Evolutionary conservation across 805 yeast species (phyloP), one percentile per base, ranked within the genome.

Genomic region (Wickerhamomyces chambardii): DNA sequence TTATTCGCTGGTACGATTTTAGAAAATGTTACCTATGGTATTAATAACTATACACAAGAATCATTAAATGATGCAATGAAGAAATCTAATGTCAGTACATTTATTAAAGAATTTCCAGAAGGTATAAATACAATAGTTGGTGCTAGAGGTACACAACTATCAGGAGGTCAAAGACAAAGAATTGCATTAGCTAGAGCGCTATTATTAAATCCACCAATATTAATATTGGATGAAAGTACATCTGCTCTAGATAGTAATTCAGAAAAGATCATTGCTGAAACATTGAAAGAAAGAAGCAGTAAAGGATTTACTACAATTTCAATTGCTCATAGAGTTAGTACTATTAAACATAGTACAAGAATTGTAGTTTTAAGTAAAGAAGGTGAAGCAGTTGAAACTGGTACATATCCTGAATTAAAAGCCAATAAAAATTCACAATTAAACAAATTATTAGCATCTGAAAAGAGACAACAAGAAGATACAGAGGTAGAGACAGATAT

Each of bases 81-180:
- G 27, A 63, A 76, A 39, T 90, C 96, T 16, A 87, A 90, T 55
- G 82, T 95, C 42, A 63, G 62, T 10, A 56, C 63, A 3, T 90
- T 90, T 50, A 68, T 89, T 30, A 48, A 66, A 6, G 77, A 74
- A 29, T 84, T 90, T 61, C 96, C 97, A 1, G 76, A 80, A 28
- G 85, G 86, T 2, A 59, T 86, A 26, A 80, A 86, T 33, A 90
- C 97, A 0, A 63, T 70, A 15, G 84, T 89, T 15, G 97, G 97
- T 0, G 77, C 95, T 1, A 73, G 90, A 36, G 92, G 94, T 15
- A 72, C 94, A 0, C 95, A 86, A 51, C 64, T 90, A 36, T 82
- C 95, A 41, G 97, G 97, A 16, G 97, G 97, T 14, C 97, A 90
- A 56, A 84, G 84, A 60, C 97, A 90, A 56, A 65, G 97, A 46